A percentile compares a stretch with the other conserved stretches of the same genome.
phyloP scores from a whole-genome alignment of 371 early-diverging fungal species.

The Mortierella sp. region DNA sequence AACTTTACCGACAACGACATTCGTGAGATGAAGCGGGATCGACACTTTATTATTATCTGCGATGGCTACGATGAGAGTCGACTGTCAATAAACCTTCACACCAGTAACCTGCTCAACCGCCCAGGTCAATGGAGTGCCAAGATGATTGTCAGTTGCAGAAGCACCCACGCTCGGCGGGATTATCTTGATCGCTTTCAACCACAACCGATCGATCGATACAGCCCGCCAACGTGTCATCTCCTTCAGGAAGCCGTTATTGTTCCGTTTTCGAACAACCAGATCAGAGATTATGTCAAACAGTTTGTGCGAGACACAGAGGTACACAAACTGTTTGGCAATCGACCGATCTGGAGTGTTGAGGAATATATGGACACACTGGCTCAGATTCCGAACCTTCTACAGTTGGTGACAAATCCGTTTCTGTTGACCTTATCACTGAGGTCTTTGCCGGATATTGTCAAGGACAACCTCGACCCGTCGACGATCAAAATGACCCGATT shows the following conservation, averaged over 20 bases:
- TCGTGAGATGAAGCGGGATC: not conserved
- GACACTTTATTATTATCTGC: conserved; percentile 14
- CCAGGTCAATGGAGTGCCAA: not conserved
- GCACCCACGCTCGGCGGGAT: not conserved
- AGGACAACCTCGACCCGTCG: too few relatives aligned
- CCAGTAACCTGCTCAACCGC: not conserved
- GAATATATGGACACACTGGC: conserved; percentile 7
- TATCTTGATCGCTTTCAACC: conserved; percentile 13
- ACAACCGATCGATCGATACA: too few relatives aligned
- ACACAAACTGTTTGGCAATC: not conserved
- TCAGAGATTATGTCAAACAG: conserved; percentile 13
- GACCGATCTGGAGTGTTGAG: not conserved
- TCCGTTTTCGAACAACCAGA: conserved; percentile 5
- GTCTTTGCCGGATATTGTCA: too few relatives aligned
- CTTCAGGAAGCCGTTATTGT: conserved; percentile 9
- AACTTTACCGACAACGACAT: conserved; percentile 9
- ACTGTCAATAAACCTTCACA: not conserved
- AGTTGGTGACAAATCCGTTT: conserved; percentile 16
- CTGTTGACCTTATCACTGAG: too few relatives aligned
- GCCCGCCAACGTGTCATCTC: not conserved
- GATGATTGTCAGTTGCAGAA: conserved; percentile 16
- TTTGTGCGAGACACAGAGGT: too few relatives aligned
- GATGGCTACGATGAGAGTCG: conserved; percentile 24
- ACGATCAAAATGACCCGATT: too few relatives aligned
- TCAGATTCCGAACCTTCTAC: not conserved